phyloP scores from a whole-genome alignment of 2,329 filamentous ascomycete species.

The Neopestalotiopsis clavispora region DNA sequence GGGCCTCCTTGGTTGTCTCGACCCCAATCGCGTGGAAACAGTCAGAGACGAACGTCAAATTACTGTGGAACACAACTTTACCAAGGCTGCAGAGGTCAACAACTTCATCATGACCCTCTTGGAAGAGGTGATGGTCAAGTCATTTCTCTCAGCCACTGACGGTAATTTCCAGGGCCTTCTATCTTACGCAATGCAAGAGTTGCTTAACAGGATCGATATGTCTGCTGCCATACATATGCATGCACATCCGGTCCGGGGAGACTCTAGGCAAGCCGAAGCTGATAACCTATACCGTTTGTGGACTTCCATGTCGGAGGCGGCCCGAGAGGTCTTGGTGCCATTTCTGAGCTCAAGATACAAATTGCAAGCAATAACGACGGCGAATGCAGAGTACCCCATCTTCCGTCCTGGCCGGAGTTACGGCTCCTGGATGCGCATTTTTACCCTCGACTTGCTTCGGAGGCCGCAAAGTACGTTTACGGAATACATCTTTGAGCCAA shows the following conservation, averaged over 20 bases:
- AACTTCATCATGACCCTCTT: slow-evolving; percentile 87
- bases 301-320: slow-evolving; percentile 75
- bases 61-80: slow-evolving; percentile 86
- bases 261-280: slow-evolving; percentile 55
- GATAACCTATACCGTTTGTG: slow-evolving; percentile 70
- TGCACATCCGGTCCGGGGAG: slow-evolving; percentile 43
- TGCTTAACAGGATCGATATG: slow-evolving; percentile 80
- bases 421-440: slow-evolving; percentile 78
- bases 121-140: slow-evolving; percentile 85
- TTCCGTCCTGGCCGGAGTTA: slow-evolving; percentile 74
- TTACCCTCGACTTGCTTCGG: slow-evolving; percentile 82
- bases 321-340: slow-evolving; percentile 83
- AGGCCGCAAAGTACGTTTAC: slow-evolving; percentile 78
- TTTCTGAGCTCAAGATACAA: slow-evolving; percentile 86
- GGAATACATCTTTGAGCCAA: slow-evolving; percentile 77
- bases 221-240: slow-evolving; percentile 56
- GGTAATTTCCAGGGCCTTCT: slow-evolving; percentile 88
- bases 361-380: slow-evolving; percentile 65
- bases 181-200: slow-evolving; percentile 92
- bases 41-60: slow-evolving; percentile 81
- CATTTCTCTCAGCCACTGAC: slow-evolving; percentile 90
- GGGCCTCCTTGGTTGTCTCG: slow-evolving; percentile 87
- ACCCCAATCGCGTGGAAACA: slow-evolving; percentile 86
- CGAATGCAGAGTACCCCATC: slow-evolving; percentile 74
- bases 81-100: slow-evolving; percentile 75